These are phyloP conservation scores for Coprinellus micaceus DNA, from an alignment of 768 basidiomycete species.

Conservation along the genomic window DNA sequence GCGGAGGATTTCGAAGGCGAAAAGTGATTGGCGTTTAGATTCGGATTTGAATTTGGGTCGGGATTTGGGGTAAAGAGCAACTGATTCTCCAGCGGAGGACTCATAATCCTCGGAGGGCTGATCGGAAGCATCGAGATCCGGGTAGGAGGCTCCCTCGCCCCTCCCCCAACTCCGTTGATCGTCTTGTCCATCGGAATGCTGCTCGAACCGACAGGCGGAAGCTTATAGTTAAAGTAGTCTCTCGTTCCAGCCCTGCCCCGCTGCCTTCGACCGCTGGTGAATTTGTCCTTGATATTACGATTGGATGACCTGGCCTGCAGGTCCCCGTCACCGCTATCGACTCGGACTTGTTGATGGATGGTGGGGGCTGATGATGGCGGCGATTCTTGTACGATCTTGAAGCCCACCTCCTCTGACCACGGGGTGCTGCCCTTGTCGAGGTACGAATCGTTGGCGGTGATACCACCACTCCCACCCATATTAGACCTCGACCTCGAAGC, in stretches of 20 bases:
- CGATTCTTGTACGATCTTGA: constrained; percentile 6
- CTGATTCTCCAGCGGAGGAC: constrained; percentile 50
- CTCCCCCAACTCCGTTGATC: constrained; percentile 1
- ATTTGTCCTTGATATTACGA: too few species aligned
- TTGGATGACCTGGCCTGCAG: background rate
- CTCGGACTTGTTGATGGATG: background rate
- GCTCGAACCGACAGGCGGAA: background rate
- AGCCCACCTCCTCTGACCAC: background rate
- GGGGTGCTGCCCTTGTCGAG: background rate
- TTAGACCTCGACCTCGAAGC: background rate
- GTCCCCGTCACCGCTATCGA: background rate
- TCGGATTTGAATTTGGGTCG: background rate
- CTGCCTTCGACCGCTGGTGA: background rate
- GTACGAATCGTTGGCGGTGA: background rate
- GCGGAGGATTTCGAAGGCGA: background rate
- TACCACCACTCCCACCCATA: background rate
- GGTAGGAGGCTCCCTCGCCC: constrained; percentile 16
- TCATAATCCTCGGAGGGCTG: constrained; percentile 56
- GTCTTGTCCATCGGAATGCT: background rate
- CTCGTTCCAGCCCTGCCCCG: background rate
- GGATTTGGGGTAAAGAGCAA: constrained; percentile 49
- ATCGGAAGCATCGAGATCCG: constrained; percentile 38
- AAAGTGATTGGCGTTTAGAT: background rate
- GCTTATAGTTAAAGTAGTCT: constrained; percentile 6
- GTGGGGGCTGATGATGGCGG: background rate